Percentiles rank a stretch among this genome's conserved stretches.
Evolutionary conservation across 2,329 filamentous ascomycete genomes (phyloP).

Genomic region (Calonectria montana): DNA sequence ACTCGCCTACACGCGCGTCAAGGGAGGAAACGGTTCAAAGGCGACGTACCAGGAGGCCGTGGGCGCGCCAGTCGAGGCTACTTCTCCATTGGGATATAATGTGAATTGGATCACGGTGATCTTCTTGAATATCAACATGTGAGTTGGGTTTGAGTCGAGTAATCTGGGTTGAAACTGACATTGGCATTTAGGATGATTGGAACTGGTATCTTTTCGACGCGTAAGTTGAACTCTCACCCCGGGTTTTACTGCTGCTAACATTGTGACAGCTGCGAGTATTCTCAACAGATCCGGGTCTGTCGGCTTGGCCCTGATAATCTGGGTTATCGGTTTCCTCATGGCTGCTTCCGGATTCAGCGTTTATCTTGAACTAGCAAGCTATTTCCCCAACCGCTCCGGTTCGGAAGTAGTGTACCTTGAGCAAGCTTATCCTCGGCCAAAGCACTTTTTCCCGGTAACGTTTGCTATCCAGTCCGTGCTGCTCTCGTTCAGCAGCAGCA

Average conservation of each 20-base stretch:
- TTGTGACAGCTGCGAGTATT: slow-evolving; percentile 63
- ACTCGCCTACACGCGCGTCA: slow-evolving; percentile 24
- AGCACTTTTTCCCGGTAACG: slow-evolving; percentile 71
- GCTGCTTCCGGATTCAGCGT: slow-evolving; percentile 65
- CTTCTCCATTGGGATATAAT: slow-evolving; percentile 68
- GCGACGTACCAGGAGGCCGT: slow-evolving; percentile 69
- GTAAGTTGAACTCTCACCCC: slow-evolving; percentile 52
- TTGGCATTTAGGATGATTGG: slow-evolving; percentile 62
- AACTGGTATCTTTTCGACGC: slow-evolving; percentile 72
- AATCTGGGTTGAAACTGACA: not conserved
- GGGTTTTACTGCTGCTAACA: not conserved
- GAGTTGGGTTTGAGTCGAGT: not conserved
- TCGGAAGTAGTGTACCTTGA: slow-evolving; percentile 76
- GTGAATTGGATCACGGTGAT: slow-evolving; percentile 66
- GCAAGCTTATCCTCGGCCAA: slow-evolving; percentile 73
- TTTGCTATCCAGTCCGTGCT: slow-evolving; percentile 74
- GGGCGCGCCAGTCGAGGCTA: slow-evolving; percentile 69
- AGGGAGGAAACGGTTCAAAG: slow-evolving; percentile 59
- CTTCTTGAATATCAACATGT: slow-evolving; percentile 68
- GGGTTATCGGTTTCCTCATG: slow-evolving; percentile 71
- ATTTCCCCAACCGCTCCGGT: slow-evolving; percentile 75
- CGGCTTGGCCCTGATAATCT: slow-evolving; percentile 72
- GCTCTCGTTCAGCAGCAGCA: slow-evolving; percentile 74
- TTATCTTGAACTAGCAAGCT: slow-evolving; percentile 73
- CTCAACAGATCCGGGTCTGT: slow-evolving; percentile 70